These are phyloP conservation scores for Dendrobium nobile DNA, from an alignment of 106 monocot species.

Conservation along the genomic window DNA sequence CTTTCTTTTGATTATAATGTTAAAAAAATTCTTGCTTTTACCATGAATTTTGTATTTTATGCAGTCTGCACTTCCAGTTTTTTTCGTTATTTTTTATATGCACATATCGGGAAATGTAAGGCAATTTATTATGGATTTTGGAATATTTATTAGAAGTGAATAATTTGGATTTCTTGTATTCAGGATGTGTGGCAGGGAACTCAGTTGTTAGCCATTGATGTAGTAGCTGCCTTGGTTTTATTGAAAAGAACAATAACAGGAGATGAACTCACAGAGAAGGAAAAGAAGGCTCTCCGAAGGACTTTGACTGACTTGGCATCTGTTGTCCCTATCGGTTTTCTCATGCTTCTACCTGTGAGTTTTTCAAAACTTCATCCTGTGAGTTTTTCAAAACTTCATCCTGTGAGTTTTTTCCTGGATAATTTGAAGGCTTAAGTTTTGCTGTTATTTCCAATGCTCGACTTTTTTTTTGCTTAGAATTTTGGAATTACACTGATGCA, in stretches of 20 bases:
- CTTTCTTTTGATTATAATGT: not conserved
- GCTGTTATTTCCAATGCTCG: not conserved
- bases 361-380: not conserved
- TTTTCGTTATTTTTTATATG: not conserved
- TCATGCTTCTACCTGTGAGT: slow-evolving; percentile 98
- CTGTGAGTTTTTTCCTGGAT: not conserved
- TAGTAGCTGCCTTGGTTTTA: slow-evolving; percentile 67
- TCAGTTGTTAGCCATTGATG: slow-evolving; percentile 90
- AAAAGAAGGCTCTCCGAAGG: slow-evolving; percentile 86
- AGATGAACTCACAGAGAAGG: slow-evolving; percentile 91
- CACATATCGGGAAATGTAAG: not conserved
- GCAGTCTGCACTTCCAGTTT: not conserved
- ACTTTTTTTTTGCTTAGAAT: not conserved
- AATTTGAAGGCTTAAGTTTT: not conserved
- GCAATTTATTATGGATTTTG: not conserved
- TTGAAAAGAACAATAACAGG: slow-evolving; percentile 71
- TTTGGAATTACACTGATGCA: not conserved
- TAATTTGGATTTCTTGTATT: not conserved
- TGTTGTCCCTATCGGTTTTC: slow-evolving; percentile 91
- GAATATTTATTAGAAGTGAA: not conserved
- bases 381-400: no score
- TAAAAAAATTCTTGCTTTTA: not conserved
- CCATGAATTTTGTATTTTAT: not conserved
- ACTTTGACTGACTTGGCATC: slow-evolving; percentile 92
- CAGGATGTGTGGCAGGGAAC: slow-evolving; percentile 97